Evolutionary conservation across 768 basidiomycete species (phyloP).

Genomic region (Kwoniella botswanensis): DNA sequence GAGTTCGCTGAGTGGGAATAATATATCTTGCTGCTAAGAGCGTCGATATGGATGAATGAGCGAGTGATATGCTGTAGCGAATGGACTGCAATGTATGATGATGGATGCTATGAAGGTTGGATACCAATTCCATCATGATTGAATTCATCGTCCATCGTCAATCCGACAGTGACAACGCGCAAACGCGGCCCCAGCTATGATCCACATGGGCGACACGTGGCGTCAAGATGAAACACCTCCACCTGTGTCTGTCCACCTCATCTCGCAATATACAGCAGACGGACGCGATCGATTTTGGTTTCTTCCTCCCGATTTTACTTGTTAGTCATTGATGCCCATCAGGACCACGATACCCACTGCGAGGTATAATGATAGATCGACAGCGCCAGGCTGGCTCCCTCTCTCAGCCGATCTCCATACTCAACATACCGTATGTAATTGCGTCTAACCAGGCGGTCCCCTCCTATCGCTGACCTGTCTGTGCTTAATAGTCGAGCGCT

Average conservation of each 20-base stretch:
- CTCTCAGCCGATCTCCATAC: not conserved
- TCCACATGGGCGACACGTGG: not conserved
- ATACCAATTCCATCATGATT: not conserved
- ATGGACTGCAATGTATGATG: no score
- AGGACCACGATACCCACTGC: no score
- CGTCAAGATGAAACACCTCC: no score
- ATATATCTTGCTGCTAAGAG: no score
- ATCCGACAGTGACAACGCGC: constrained; percentile 6
- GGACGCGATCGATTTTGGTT: constrained; percentile 1
- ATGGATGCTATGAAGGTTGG: no score
- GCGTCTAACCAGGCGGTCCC: no score
- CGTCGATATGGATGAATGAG: no score
- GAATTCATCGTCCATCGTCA: constrained; percentile 3
- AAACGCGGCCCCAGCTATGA: constrained; percentile 12
- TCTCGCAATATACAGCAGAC: not conserved
- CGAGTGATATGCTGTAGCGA: no score
- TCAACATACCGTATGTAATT: not conserved
- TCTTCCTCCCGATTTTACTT: not conserved
- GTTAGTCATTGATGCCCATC: no score
- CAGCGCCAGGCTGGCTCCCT: not conserved
- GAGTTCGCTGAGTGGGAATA: not conserved
- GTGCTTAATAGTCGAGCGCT: constrained; percentile 20
- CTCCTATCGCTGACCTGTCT: not conserved
- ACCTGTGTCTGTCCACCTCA: constrained; percentile 18
- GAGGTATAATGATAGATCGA: not conserved